phyloP scores from a whole-genome alignment of 2,329 filamentous ascomycete genomes.

The Verticillium klebahnii region DNA sequence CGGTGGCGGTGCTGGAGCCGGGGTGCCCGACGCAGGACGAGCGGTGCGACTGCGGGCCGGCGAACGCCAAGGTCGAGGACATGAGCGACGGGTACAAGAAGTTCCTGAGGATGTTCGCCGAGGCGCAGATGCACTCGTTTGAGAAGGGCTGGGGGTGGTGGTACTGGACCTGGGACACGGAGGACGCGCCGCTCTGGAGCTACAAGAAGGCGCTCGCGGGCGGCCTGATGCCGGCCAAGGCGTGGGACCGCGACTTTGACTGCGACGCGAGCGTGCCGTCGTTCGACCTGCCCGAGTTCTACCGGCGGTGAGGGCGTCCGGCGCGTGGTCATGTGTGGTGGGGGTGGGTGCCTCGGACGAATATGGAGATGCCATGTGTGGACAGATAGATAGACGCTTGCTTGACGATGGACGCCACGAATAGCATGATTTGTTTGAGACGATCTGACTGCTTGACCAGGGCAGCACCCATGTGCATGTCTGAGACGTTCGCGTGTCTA shows the following conservation, averaged over 20 bases:
- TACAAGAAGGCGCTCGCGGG: conserved; percentile 75
- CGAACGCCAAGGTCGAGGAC: conserved; percentile 65
- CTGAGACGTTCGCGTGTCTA: too few relatives aligned
- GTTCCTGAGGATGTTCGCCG: conserved; percentile 84
- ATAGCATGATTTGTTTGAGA: too few relatives aligned
- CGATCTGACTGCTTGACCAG: too few relatives aligned
- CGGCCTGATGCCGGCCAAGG: conserved; percentile 73
- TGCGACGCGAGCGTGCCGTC: conserved; percentile 56
- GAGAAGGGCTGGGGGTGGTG: conserved; percentile 96
- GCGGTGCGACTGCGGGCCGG: conserved; percentile 67
- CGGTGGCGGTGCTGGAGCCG: conserved; percentile 60
- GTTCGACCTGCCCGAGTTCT: conserved; percentile 51
- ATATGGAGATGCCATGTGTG: too few relatives aligned
- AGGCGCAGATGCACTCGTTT: conserved; percentile 94
- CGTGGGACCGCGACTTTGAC: conserved; percentile 66
- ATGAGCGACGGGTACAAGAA: conserved; percentile 76
- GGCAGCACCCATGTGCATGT: too few relatives aligned
- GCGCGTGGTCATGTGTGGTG: not conserved
- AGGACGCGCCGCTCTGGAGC: conserved; percentile 84
- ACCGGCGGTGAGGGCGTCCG: conserved; percentile 17
- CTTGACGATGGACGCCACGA: too few relatives aligned
- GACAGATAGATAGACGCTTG: too few relatives aligned
- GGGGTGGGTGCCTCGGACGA: too few relatives aligned
- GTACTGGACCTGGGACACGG: conserved; percentile 98
- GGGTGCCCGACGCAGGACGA: conserved; percentile 66